phyloP scores from a whole-genome alignment of 495 filamentous ascomycete genomes.

The Pyrenula aspistea region DNA sequence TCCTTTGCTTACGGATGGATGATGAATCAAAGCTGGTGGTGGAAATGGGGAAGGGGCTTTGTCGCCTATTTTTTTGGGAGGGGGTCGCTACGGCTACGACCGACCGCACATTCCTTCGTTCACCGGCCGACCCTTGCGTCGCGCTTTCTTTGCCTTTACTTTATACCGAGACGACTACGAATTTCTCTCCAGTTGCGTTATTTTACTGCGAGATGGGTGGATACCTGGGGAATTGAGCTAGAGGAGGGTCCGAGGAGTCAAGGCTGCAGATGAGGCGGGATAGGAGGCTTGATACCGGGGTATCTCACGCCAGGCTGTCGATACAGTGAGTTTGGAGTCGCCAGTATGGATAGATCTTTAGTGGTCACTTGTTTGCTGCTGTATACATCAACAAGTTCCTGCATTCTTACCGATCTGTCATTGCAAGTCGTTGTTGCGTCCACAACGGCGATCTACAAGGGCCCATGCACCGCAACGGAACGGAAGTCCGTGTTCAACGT shows the following conservation, averaged over 20 bases:
- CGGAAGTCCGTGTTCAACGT: too few relatives aligned
- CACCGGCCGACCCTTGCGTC: not conserved
- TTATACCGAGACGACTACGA: not conserved
- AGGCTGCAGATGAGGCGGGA: not conserved
- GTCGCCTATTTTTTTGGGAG: not conserved
- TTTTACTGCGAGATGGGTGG: not conserved
- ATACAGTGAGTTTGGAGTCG: too few relatives aligned
- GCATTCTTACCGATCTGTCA: not conserved
- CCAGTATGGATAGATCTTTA: not conserved
- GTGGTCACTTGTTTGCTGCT: not conserved
- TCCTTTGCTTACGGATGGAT: not conserved
- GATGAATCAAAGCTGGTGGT: not conserved
- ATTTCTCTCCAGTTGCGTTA: not conserved
- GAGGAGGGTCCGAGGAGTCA: too few relatives aligned
- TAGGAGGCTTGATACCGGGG: not conserved
- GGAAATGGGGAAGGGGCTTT: not conserved
- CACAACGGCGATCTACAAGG: too few relatives aligned
- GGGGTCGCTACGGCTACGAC: not conserved
- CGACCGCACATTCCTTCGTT: not conserved
- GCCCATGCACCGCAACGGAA: too few relatives aligned
- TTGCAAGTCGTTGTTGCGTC: too few relatives aligned
- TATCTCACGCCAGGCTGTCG: too few relatives aligned
- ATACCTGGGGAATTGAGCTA: not conserved
- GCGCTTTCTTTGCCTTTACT: not conserved
- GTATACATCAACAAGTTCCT: not conserved